A percentile compares a stretch with the other conserved stretches of the same genome.
These are phyloP conservation scores for Mycena vitilis DNA, from an alignment of 768 basidiomycete species.

Conservation along the genomic window DNA sequence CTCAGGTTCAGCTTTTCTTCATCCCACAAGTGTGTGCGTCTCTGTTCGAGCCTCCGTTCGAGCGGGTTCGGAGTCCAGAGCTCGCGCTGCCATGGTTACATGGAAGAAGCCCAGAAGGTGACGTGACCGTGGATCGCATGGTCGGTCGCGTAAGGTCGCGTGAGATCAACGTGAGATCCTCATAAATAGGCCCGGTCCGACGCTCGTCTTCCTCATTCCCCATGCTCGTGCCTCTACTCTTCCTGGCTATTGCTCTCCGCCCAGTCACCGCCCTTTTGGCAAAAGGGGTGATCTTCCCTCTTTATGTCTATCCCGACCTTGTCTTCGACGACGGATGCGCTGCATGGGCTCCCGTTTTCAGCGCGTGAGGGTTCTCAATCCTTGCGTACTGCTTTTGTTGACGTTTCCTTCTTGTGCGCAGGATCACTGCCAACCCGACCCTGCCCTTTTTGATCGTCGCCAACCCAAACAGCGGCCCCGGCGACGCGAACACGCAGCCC, in stretches of 20 bases:
- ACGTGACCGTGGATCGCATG: too few species aligned
- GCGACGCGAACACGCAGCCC: conserved; percentile 41
- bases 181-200: too few species aligned
- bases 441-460: conserved; percentile 46
- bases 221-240: conserved; percentile 13
- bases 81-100: too few species aligned
- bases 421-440: conserved; percentile 42
- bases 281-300: conserved; percentile 45
- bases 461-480: conserved; percentile 49
- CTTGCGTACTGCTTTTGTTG: not conserved
- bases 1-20: too few species aligned
- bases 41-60: too few species aligned
- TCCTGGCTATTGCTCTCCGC: conserved; percentile 11
- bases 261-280: conserved; percentile 32
- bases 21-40: too few species aligned
- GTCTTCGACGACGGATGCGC: conserved; percentile 33
- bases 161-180: too few species aligned
- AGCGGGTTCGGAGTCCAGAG: too few species aligned
- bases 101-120: too few species aligned
- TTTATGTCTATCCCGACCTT: conserved; percentile 46
- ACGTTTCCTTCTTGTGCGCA: conserved; percentile 12
- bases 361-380: conserved; percentile 34
- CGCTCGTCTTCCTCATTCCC: too few species aligned
- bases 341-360: conserved; percentile 42
- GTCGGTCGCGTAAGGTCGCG: too few species aligned